A percentile compares a stretch with the other conserved stretches of the same genome.
phyloP scores from a whole-genome alignment of 257 asterid genomes.

The Ballota nigra region DNA sequence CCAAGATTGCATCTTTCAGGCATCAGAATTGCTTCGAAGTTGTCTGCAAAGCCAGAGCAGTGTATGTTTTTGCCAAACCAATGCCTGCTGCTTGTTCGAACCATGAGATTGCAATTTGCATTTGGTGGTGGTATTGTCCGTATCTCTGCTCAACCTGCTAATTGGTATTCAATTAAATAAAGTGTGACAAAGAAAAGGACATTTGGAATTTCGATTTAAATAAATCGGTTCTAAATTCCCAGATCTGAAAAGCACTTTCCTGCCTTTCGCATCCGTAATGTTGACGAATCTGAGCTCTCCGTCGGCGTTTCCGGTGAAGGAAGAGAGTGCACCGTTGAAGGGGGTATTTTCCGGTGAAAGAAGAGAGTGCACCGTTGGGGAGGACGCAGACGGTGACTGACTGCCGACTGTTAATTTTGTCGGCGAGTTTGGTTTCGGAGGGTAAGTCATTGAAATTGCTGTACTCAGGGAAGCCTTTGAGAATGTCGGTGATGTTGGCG shows the following conservation, averaged over 20 bases:
- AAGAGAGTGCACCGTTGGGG: slow-evolving; percentile 65
- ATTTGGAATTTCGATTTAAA: not conserved
- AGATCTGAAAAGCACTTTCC: too few relatives aligned
- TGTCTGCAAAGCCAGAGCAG: slow-evolving; percentile 82
- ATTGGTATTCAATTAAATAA: not conserved
- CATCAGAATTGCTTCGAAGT: slow-evolving; percentile 95
- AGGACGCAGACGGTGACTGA: slow-evolving; percentile 80
- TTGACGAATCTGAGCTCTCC: too few relatives aligned
- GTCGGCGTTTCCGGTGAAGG: slow-evolving; percentile 58
- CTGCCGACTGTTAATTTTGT: slow-evolving; percentile 86
- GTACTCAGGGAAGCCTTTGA: slow-evolving; percentile 68
- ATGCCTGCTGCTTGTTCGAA: too few relatives aligned
- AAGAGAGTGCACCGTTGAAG: slow-evolving; percentile 71
- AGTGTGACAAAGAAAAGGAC: not conserved
- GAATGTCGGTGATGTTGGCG: slow-evolving; percentile 73
- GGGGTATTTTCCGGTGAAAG: slow-evolving; percentile 61
- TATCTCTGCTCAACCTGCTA: slow-evolving; percentile 92
- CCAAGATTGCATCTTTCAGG: slow-evolving; percentile 81
- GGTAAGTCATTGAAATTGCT: slow-evolving; percentile 63
- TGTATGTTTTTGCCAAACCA: too few relatives aligned
- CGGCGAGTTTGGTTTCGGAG: slow-evolving; percentile 84
- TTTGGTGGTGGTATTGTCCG: slow-evolving; percentile 84
- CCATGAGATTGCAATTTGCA: too few relatives aligned
- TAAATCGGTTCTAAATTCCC: too few relatives aligned
- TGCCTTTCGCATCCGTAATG: too few relatives aligned